These are phyloP conservation scores for Psilocybe cyanescens DNA, from an alignment of 768 basidiomycete species.

Conservation along the genomic window DNA sequence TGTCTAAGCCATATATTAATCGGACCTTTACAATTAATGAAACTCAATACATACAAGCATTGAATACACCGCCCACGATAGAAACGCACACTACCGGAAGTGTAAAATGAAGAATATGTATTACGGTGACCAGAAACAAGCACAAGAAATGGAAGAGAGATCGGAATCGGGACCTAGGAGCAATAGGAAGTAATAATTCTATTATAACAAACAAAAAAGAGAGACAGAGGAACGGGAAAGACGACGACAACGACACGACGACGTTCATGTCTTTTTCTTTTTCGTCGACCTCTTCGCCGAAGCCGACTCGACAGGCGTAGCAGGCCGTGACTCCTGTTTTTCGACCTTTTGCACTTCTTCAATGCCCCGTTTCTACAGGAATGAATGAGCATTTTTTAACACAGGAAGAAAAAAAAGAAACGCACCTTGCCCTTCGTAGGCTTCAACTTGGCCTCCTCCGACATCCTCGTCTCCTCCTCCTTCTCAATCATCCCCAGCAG, in stretches of 20 bases:
- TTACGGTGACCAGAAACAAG: not conserved
- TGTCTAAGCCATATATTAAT: too few species aligned
- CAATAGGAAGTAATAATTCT: not conserved
- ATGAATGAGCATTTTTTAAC: not conserved
- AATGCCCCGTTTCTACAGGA: slow-evolving; percentile 63
- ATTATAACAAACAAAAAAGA: not conserved
- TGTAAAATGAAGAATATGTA: not conserved
- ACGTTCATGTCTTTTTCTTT: slow-evolving; percentile 61
- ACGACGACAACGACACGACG: not conserved
- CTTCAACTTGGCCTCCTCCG: slow-evolving; percentile 70
- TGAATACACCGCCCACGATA: not conserved
- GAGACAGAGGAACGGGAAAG: not conserved
- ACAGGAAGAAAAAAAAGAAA: not conserved
- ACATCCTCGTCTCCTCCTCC: slow-evolving; percentile 74
- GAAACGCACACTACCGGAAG: not conserved
- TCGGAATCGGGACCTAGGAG: not conserved
- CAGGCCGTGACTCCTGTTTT: slow-evolving; percentile 61
- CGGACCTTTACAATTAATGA: too few species aligned
- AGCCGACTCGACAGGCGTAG: slow-evolving; percentile 59
- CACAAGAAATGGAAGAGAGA: not conserved
- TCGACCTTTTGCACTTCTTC: slow-evolving; percentile 61
- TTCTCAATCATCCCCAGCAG: slow-evolving; percentile 90
- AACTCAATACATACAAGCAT: not conserved
- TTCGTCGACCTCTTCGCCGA: slow-evolving; percentile 63
- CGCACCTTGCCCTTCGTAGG: slow-evolving; percentile 69